phyloP scores from a whole-genome alignment of 345 rosid genomes.

The Pugionium dolabratum region DNA sequence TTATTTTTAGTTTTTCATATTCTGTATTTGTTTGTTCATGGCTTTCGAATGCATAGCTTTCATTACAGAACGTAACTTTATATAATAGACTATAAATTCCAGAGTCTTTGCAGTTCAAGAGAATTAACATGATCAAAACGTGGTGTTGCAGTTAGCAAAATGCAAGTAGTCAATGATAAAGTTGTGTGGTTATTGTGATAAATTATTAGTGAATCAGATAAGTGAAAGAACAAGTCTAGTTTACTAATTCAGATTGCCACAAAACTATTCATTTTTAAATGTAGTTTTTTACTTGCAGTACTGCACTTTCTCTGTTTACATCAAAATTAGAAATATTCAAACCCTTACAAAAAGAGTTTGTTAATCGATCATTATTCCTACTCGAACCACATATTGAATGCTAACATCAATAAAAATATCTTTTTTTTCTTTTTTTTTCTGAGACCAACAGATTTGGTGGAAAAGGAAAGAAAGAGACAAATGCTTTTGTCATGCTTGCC shows the following conservation, averaged over 20 bases:
- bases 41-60: conserved; percentile 21
- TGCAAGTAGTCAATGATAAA: conserved; percentile 31
- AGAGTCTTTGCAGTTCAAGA: conserved; percentile 2
- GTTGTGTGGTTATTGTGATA: conserved; percentile 22
- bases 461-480: conserved; percentile 32
- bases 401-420: not conserved
- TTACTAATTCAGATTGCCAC: conserved; percentile 29
- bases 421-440: not conserved
- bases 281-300: conserved; percentile 3
- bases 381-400: conserved; percentile 17
- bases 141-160: conserved; percentile 5
- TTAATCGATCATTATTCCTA: conserved; percentile 8
- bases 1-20: not conserved
- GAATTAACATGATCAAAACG: not conserved
- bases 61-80: not conserved
- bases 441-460: conserved; percentile 25
- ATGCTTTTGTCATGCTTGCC: conserved; percentile 40
- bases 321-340: conserved; percentile 23
- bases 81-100: not conserved
- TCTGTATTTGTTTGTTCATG: conserved; percentile 22
- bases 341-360: not conserved
- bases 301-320: conserved; percentile 3
- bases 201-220: conserved; percentile 18
- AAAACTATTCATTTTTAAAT: conserved; percentile 1
- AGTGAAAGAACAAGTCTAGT: conserved; percentile 38